Evolutionary conservation across 495 filamentous ascomycete genomes (phyloP), one percentile per base, ranked within the genome.

Genomic region (Hyaloscypha hepaticicola): DNA sequence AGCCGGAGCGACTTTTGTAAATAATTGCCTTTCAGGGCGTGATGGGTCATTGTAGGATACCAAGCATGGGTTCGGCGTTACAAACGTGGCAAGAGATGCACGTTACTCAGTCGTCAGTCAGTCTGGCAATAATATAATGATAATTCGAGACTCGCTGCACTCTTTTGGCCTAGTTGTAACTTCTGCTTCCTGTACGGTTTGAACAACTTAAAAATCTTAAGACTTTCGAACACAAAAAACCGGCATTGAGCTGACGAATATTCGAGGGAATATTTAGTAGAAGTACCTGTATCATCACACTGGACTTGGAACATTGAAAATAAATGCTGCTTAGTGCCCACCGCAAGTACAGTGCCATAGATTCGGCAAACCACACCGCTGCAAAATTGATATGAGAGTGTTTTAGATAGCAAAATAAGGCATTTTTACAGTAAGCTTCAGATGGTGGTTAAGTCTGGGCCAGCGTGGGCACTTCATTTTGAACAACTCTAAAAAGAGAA

Each of bases 41-140:
- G 4, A 16, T 16, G 38, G 19, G 31, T 14, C 38, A 16, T 45
- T 45, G 38, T 45, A 45, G 19, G 38, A 45, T 45, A 45, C 38
- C 38, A 45, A 45, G 38, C 38, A 45, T 45, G 38, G 38, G 38
- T 45, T 45, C 38, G 38, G 38, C 38, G 38, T 45, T 19, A 16
- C 19, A 45, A 45, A 0, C 11, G 38, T 9, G 11, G 38, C 9
- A 16, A 45, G 38, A 16, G 11, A 45, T 45, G 19, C 6, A 45
- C 12, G 38, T 45, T 45, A 45, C 38, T 45, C 38, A 45, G 38
- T 19, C 6, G 38, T 45, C 38, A 45, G 38, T 45, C 38, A 45
- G 38, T 45, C 38, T 45, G 38, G 38, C 38, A 45, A 14, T 45
- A 45, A 45, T 45, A 45, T 45, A 45, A 45, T 45, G 38, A 45